Base-by-base conservation (phyloP, 108 stramenopile species). In the Conticribra guillardii region DNA sequence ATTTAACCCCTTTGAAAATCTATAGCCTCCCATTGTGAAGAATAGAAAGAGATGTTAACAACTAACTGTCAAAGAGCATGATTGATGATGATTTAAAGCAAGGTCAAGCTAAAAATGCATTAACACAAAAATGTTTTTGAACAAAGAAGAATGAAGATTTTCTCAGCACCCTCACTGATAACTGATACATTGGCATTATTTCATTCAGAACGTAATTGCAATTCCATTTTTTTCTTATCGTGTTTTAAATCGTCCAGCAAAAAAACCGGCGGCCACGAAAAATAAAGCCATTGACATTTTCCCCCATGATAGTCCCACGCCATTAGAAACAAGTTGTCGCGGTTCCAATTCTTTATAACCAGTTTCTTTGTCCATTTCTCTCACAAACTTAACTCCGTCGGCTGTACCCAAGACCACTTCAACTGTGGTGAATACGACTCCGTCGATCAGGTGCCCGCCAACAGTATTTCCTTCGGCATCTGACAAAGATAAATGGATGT, bases 361-460 rank as follows among this genome's bases (percentile, higher is more conserved):
- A 44, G 92, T 90, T 14, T 33, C 46, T 31, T 75, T 46, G 62
- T 93, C 92, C 22, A 80, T 32, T 48, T 65, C 74, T 47, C 92
- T 69, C 17, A 45, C 33, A 74, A 93, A 93, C 11, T 59, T 57
- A 5, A 90, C 85, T 7, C 71, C 69, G 44, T 58, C 26, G 22
- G 87, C 81, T 19, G 81, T 86, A 28, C 89, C 92, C 27, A 93
- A 55, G 18, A 93, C 92, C 16, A 93, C 50, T 56, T 93, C 92
- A 1, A 84, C 62, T 14, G 92, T 93, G 9, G 92, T 93, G 54
- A 85, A 93, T 7, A 93, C 69, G 1, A 46, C 73, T 19, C 89
- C 92, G 28, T 69, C 76, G 41, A 93, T 85, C 2, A 93, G 51
- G 75, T 93, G 92, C 11, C 92, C 92, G 14, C 92, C 92, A 64